phyloP scores from a whole-genome alignment of 371 early-diverging fungal species.

The Choanephora cucurbitarum region DNA sequence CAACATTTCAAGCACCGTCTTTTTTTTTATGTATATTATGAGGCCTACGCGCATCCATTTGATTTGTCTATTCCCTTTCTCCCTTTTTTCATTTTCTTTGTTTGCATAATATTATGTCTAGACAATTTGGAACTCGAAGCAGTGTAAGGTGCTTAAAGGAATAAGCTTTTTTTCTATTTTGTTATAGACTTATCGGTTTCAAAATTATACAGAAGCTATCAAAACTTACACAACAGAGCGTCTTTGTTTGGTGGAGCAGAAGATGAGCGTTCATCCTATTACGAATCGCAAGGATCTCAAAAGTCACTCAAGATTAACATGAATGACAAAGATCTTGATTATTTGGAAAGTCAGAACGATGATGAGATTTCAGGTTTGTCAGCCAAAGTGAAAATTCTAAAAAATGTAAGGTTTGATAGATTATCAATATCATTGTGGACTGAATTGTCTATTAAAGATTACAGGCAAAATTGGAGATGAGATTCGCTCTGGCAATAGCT shows the following conservation, averaged over 20 bases:
- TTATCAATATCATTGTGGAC: no score
- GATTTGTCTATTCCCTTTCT: slow-evolving; percentile 3
- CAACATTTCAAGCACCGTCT: no score
- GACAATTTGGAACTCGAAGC: slow-evolving; percentile 45
- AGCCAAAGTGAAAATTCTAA: slow-evolving; percentile 50
- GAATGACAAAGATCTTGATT: slow-evolving; percentile 51
- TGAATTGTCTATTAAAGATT: no score
- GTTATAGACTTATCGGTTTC: no score
- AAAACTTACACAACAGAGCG: slow-evolving; percentile 51
- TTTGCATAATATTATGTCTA: slow-evolving; percentile 28
- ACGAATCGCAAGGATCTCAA: slow-evolving; percentile 18
- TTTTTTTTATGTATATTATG: no score
- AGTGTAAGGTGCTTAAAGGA: slow-evolving; percentile 35
- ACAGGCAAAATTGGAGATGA: slow-evolving; percentile 57
- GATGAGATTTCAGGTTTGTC: slow-evolving; percentile 49
- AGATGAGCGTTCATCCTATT: slow-evolving; percentile 16
- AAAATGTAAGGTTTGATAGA: slow-evolving; percentile 36
- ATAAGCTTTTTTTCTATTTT: no score
- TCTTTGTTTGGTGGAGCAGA: slow-evolving; percentile 39
- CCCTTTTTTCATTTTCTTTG: neutral
- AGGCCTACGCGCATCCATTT: no score
- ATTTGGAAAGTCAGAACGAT: slow-evolving; percentile 53
- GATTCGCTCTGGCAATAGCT: slow-evolving; percentile 47
- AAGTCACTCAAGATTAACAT: slow-evolving; percentile 32
- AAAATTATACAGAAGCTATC: slow-evolving; percentile 34